Evolutionary conservation across 495 filamentous ascomycete species (phyloP).

Genomic region (Clavariopsis aquatica): DNA sequence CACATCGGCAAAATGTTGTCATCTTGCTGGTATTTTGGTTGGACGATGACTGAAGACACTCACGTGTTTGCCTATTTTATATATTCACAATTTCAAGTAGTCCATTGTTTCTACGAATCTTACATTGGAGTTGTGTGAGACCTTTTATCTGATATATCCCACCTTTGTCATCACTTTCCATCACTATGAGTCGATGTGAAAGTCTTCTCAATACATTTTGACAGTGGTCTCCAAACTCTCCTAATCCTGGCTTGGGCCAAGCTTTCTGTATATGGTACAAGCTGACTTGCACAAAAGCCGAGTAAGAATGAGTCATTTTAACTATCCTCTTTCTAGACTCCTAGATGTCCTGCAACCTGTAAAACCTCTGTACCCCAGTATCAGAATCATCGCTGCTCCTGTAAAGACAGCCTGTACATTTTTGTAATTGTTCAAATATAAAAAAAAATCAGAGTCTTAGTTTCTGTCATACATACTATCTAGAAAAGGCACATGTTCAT

Average conservation of each 20-base stretch:
- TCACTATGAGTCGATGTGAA: background rate
- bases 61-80: background rate
- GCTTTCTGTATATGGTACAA: no score
- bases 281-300: no score
- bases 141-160: background rate
- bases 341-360: no score
- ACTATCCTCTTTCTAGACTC: no score
- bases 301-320: constrained; percentile 15
- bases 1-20: constrained; percentile 32
- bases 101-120: background rate
- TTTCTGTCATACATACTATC: no score
- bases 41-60: background rate
- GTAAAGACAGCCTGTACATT: no score
- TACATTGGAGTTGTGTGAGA: background rate
- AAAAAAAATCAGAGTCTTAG: no score
- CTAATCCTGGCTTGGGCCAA: no score
- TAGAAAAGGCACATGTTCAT: no score
- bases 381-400: no score
- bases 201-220: background rate
- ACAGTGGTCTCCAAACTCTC: background rate
- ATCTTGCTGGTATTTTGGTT: background rate
- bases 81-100: background rate
- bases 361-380: no score
- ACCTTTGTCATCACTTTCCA: background rate
- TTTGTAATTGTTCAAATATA: no score